These are phyloP conservation scores for Zymoseptoria tritici DNA, from an alignment of 2,329 filamentous ascomycete genomes.

Conservation along the genomic window DNA sequence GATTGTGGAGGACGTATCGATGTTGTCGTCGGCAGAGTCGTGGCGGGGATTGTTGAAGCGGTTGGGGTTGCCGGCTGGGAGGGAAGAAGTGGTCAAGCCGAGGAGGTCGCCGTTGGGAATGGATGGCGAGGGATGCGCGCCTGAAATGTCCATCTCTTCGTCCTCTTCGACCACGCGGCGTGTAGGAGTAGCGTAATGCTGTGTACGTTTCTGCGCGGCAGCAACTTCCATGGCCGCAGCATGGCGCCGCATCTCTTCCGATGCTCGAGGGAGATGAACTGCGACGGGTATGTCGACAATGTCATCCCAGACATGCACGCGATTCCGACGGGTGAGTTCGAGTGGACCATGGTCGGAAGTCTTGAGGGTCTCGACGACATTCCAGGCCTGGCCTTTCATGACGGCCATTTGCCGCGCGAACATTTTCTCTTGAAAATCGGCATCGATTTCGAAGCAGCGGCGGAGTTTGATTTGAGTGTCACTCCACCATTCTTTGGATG, in stretches of 20 bases:
- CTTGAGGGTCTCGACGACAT: slow-evolving; percentile 96
- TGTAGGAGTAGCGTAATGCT: slow-evolving; percentile 16
- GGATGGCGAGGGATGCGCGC: slow-evolving; percentile 51
- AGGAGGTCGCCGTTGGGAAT: slow-evolving; percentile 59
- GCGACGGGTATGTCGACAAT: slow-evolving; percentile 92
- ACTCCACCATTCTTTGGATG: slow-evolving; percentile 93
- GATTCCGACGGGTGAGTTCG: slow-evolving; percentile 79
- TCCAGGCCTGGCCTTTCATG: slow-evolving; percentile 99
- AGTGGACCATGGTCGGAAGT: slow-evolving; percentile 84
- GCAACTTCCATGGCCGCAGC: slow-evolving; percentile 29
- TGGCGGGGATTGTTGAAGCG: slow-evolving; percentile 43
- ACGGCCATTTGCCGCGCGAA: slow-evolving; percentile 97
- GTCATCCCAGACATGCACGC: slow-evolving; percentile 97
- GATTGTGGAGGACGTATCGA: not conserved
- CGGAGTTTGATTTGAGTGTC: slow-evolving; percentile 84
- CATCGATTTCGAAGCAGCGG: slow-evolving; percentile 80
- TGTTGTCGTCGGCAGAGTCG: slow-evolving; percentile 34
- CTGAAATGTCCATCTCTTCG: slow-evolving; percentile 89
- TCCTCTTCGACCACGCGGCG: slow-evolving; percentile 34
- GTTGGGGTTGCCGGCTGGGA: slow-evolving; percentile 35
- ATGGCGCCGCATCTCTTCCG: slow-evolving; percentile 69
- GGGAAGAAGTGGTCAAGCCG: slow-evolving; percentile 40
- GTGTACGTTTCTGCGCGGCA: slow-evolving; percentile 6
- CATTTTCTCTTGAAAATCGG: slow-evolving; percentile 97
- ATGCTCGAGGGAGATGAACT: slow-evolving; percentile 77